phyloP scores from a whole-genome alignment of 2,329 filamentous ascomycete species.

The Colletotrichum spaethianum region DNA sequence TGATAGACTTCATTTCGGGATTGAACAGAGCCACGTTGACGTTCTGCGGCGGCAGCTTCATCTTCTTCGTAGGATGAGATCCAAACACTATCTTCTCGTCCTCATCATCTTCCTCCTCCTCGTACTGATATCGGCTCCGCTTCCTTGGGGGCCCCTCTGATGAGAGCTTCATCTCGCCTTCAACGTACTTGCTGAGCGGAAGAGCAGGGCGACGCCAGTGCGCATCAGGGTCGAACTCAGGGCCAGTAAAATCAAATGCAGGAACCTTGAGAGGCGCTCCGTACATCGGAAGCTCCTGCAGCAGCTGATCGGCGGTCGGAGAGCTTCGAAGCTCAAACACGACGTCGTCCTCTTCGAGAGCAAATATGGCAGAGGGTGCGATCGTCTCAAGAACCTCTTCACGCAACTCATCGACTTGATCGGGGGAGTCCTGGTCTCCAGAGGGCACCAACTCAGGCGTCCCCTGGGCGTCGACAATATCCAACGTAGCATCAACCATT shows the following conservation, averaged over 20 bases:
- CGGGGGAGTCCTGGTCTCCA: constrained; percentile 71
- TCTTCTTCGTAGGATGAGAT: constrained; percentile 46
- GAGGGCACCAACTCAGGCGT: constrained; percentile 79
- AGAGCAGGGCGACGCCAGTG: constrained; percentile 83
- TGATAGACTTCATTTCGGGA: constrained; percentile 88
- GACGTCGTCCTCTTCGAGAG: constrained; percentile 84
- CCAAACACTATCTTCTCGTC: constrained; percentile 58
- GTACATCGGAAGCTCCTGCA: constrained; percentile 87
- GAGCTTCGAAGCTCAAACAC: constrained; percentile 84
- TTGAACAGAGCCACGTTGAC: constrained; percentile 89
- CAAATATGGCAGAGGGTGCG: constrained; percentile 85
- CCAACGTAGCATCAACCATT: constrained; percentile 51
- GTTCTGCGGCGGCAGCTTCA: constrained; percentile 75
- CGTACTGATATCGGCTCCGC: constrained; percentile 86
- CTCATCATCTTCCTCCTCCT: constrained; percentile 77
- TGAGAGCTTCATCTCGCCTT: constrained; percentile 82
- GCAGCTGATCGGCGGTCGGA: constrained; percentile 80
- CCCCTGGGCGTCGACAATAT: constrained; percentile 60
- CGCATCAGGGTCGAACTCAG: constrained; percentile 76
- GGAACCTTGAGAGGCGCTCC: constrained; percentile 74
- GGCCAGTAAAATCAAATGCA: constrained; percentile 68
- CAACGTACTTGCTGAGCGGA: constrained; percentile 88
- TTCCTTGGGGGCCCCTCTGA: constrained; percentile 78
- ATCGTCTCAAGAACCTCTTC: constrained; percentile 63
- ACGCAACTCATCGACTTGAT: constrained; percentile 58